These are phyloP conservation scores for Mycena haematopus DNA, from an alignment of 768 basidiomycete species.

Conservation along the genomic window DNA sequence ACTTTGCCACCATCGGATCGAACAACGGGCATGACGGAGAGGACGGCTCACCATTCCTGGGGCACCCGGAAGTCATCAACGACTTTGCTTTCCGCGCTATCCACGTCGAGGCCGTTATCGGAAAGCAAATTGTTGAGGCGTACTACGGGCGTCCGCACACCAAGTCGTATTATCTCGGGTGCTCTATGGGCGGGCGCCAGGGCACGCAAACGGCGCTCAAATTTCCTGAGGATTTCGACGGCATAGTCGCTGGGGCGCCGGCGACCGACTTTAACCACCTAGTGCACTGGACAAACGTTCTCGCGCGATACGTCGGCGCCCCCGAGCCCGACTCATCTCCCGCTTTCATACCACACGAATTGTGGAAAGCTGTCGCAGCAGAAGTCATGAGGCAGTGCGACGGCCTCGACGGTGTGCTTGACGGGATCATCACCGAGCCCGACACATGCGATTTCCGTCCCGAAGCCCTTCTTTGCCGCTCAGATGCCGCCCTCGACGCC, in stretches of 20 bases:
- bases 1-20: background rate
- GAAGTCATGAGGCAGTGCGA: background rate
- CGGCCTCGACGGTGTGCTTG: background rate
- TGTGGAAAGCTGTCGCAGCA: background rate
- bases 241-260: background rate
- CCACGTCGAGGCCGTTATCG: background rate
- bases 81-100: background rate
- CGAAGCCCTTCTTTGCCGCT: background rate
- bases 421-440: conserved; percentile 1
- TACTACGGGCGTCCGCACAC: background rate
- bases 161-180: background rate
- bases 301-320: background rate
- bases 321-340: background rate
- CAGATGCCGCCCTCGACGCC: too few relatives aligned
- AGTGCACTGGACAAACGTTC: background rate
- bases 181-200: background rate
- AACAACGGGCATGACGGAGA: background rate
- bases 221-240: background rate
- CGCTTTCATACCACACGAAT: background rate
- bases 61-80: background rate
- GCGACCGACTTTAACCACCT: background rate
- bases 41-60: background rate
- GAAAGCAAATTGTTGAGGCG: background rate
- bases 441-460: background rate
- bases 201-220: background rate